A percentile compares a stretch with the other conserved stretches of the same genome.
phyloP scores from a whole-genome alignment of 352 stramenopile genomes.

The Thalassiosira mediterranea region DNA sequence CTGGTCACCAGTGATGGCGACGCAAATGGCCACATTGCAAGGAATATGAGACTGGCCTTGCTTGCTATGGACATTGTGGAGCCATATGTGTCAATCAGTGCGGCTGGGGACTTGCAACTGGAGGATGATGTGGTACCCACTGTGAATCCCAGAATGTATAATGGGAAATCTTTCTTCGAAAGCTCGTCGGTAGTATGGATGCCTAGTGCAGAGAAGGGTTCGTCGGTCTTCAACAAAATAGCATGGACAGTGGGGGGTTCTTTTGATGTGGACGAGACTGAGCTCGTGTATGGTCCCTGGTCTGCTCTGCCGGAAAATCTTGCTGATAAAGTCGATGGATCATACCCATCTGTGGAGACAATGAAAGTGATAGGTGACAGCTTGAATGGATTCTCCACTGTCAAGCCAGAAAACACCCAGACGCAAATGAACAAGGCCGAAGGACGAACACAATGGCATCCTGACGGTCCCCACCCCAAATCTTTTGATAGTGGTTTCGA shows the following conservation, averaged over 20 bases:
- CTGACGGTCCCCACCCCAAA: constrained; percentile 41
- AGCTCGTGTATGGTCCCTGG: constrained; percentile 54
- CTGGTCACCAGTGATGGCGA: constrained; percentile 51
- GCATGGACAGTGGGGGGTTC: constrained; percentile 66
- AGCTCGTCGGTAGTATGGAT: constrained; percentile 46
- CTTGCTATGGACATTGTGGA: constrained; percentile 94
- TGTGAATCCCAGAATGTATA: constrained; percentile 33
- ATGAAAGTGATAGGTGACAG: constrained; percentile 19
- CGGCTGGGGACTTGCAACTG: constrained; percentile 54
- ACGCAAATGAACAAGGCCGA: background rate
- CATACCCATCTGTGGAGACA: constrained; percentile 41
- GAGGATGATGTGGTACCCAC: constrained; percentile 65
- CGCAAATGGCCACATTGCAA: constrained; percentile 91
- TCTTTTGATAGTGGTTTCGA: constrained; percentile 7
- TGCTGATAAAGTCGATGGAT: constrained; percentile 29
- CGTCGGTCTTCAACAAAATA: constrained; percentile 18
- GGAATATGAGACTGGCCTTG: constrained; percentile 94
- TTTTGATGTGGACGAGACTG: constrained; percentile 59
- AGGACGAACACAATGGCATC: constrained; percentile 50
- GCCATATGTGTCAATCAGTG: constrained; percentile 87
- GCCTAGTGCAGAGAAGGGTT: constrained; percentile 10
- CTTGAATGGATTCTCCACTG: constrained; percentile 18
- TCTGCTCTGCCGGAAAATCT: constrained; percentile 41
- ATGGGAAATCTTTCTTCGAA: constrained; percentile 40
- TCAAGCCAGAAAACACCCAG: constrained; percentile 16